phyloP scores from a whole-genome alignment of 2,329 filamentous ascomycete genomes.

The Pseudocercospora vitis region DNA sequence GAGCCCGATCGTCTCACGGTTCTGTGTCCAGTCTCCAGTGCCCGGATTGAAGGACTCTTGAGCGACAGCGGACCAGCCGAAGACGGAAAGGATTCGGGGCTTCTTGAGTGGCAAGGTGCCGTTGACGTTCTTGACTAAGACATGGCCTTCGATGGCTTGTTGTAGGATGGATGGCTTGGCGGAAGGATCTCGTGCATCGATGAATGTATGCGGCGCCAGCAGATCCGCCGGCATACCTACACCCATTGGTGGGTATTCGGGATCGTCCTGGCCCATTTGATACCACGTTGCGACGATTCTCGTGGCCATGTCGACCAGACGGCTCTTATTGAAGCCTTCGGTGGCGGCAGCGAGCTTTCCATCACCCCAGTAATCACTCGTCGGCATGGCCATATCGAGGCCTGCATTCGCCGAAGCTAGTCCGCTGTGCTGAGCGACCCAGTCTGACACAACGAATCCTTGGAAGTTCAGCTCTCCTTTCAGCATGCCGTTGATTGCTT shows the following conservation, averaged over 20 bases:
- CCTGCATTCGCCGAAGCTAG: conserved; percentile 62
- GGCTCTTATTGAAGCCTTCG: conserved; percentile 56
- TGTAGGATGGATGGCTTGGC: conserved; percentile 53
- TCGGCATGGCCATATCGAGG: conserved; percentile 70
- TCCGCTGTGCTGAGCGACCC: conserved; percentile 62
- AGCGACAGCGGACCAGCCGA: conserved; percentile 58
- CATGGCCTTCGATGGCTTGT: conserved; percentile 63
- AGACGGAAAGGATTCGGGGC: conserved; percentile 57
- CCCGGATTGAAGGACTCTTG: conserved; percentile 33
- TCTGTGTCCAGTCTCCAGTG: conserved; percentile 27
- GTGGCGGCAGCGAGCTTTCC: conserved; percentile 57
- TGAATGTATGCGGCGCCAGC: conserved; percentile 51
- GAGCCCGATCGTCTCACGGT: conserved; percentile 29
- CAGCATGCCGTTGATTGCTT: conserved; percentile 66
- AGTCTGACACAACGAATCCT: conserved; percentile 70
- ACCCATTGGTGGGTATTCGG: conserved; percentile 44
- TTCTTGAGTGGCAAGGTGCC: conserved; percentile 55
- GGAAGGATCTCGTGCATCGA: conserved; percentile 57
- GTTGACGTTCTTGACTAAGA: conserved; percentile 63
- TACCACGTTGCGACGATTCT: conserved; percentile 57
- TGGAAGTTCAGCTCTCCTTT: conserved; percentile 75
- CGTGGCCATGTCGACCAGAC: conserved; percentile 63
- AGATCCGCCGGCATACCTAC: conserved; percentile 55
- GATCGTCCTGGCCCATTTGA: conserved; percentile 52
- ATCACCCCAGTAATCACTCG: conserved; percentile 35